A percentile compares a stretch with the other conserved stretches of the same genome.
These are phyloP conservation scores for Curvularia eragrostidis DNA, from an alignment of 2,329 filamentous ascomycete genomes.

Conservation along the genomic window DNA sequence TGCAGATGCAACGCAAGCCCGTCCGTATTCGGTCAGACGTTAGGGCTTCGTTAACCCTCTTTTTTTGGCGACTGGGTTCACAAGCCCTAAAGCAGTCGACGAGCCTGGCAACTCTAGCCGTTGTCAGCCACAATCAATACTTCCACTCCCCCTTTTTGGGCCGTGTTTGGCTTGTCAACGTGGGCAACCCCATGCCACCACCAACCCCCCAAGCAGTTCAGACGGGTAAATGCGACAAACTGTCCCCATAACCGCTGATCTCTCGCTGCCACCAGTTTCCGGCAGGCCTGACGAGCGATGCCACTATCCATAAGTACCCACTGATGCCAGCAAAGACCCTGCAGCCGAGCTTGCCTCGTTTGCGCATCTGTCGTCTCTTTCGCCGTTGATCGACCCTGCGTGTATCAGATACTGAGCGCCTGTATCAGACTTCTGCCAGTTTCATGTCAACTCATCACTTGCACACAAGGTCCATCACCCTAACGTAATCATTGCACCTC, in stretches of 20 bases:
- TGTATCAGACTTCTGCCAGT: slow-evolving; percentile 46
- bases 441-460: slow-evolving; percentile 44
- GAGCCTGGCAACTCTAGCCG: slow-evolving; percentile 34
- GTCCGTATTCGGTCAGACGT: not conserved
- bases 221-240: slow-evolving; percentile 6
- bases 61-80: slow-evolving; percentile 21
- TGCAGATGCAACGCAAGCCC: slow-evolving; percentile 11
- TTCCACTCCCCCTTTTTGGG: slow-evolving; percentile 11
- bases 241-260: slow-evolving; percentile 1
- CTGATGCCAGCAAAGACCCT: not conserved
- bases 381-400: slow-evolving; percentile 37
- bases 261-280: slow-evolving; percentile 3
- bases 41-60: slow-evolving; percentile 1
- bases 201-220: slow-evolving; percentile 7
- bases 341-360: slow-evolving; percentile 8
- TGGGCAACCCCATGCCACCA: not conserved
- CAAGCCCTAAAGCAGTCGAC: slow-evolving; percentile 5
- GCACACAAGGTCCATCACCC: slow-evolving; percentile 22
- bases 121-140: slow-evolving; percentile 9
- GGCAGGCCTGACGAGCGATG: slow-evolving; percentile 13
- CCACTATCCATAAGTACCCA: not conserved
- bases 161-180: not conserved
- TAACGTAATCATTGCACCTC: slow-evolving; percentile 17
- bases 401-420: slow-evolving; percentile 41
- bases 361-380: slow-evolving; percentile 4